phyloP scores from a whole-genome alignment of 169 alveolate genomes.

The Eimeria maxima region DNA sequence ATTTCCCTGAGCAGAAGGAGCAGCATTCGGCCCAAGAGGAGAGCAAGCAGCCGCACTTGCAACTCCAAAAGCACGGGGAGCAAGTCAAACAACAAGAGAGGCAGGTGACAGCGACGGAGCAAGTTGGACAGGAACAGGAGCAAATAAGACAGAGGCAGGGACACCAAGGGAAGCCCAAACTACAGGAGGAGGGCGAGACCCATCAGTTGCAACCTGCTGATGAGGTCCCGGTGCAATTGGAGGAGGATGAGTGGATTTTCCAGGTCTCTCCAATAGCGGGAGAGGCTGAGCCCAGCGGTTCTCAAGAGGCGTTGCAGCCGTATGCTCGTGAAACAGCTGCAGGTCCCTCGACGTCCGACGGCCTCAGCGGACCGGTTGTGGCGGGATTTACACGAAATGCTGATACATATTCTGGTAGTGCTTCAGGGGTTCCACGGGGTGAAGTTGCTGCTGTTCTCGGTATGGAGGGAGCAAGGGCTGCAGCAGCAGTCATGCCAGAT shows the following conservation, averaged over 20 bases:
- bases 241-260: constrained; percentile 59
- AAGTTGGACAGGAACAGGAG: neutral
- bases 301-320: neutral
- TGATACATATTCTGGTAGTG: no score
- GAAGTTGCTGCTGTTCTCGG: no score
- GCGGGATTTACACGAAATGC: no score
- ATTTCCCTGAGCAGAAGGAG: neutral
- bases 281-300: neutral
- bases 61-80: neutral
- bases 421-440: no score
- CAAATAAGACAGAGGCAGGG: neutral
- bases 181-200: neutral
- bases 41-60: neutral
- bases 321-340: neutral
- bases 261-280: neutral
- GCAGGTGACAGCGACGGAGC: neutral
- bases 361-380: no score
- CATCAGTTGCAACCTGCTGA: neutral
- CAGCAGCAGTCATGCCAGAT: no score
- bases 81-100: neutral
- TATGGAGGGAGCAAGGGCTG: no score
- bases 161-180: neutral
- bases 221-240: constrained; percentile 10
- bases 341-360: neutral
- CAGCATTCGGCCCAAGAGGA: neutral